Conservation (phyloP, 2,329 filamentous ascomycete genomes). For the Trichoderma pleuroti region DNA sequence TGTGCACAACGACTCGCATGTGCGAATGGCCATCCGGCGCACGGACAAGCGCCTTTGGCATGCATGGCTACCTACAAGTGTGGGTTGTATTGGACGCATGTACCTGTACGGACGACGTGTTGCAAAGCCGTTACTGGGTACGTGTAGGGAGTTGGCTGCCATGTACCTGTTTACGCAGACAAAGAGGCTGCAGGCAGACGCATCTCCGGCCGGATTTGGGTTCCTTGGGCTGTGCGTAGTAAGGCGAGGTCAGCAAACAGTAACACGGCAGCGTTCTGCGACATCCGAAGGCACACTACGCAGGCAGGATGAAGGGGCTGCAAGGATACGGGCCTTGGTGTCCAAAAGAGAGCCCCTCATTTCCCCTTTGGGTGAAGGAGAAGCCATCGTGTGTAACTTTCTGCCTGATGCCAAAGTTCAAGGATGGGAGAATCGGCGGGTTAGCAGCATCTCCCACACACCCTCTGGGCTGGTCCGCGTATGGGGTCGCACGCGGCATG, state of each 20-base stretch:
- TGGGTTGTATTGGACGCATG: conserved; percentile 3
- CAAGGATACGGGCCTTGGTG: not conserved
- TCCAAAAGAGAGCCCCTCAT: not conserved
- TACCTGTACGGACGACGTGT: not conserved
- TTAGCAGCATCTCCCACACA: not conserved
- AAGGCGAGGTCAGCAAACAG: not conserved
- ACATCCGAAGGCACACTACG: not conserved
- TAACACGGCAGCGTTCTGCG: not conserved
- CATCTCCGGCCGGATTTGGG: not conserved
- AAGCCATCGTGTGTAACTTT: not conserved
- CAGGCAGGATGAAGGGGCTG: not conserved
- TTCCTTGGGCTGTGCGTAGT: not conserved
- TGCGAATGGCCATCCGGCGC: not conserved
- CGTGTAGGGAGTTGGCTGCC: not conserved
- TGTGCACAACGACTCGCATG: not conserved
- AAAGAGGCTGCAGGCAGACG: not conserved
- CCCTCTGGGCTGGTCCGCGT: not conserved
- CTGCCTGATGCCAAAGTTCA: not conserved
- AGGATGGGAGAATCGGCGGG: not conserved
- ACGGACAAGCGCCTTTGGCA: not conserved
- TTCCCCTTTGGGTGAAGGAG: not conserved
- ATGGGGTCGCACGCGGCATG: not conserved
- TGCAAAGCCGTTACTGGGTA: not conserved
- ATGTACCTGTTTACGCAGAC: not conserved
- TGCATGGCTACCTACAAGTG: conserved; percentile 13